A percentile compares a stretch with the other conserved stretches of the same genome.
These are phyloP conservation scores for Eucalyptus tenuipes DNA, from an alignment of 345 rosid species.

Conservation along the genomic window DNA sequence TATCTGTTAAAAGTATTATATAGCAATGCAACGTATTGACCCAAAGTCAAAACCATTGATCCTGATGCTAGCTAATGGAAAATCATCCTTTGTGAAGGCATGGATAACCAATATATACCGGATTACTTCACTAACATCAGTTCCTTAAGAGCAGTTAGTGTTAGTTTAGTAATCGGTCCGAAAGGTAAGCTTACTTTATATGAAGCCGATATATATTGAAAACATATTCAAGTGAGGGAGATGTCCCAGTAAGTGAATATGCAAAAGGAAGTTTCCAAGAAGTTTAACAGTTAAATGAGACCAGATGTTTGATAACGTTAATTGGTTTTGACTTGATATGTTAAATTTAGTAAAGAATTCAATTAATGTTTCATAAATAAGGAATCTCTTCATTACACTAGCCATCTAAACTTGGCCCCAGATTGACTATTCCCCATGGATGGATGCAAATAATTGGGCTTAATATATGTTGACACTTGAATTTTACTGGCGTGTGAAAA, in stretches of 20 bases:
- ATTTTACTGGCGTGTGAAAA: not conserved
- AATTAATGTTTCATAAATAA: not conserved
- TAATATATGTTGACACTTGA: not conserved
- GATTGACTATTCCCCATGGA: not conserved
- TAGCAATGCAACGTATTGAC: not conserved
- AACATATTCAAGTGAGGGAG: not conserved
- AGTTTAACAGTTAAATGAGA: not conserved
- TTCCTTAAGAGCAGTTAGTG: not conserved
- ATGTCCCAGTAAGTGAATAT: not conserved
- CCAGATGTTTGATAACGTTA: not conserved
- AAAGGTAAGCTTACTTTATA: not conserved
- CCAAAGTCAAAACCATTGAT: not conserved
- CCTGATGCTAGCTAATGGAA: not conserved
- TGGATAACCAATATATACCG: not conserved
- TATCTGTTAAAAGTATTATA: not conserved
- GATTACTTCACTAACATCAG: not conserved
- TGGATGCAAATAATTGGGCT: not conserved
- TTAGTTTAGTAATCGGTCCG: not conserved
- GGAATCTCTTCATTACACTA: not conserved
- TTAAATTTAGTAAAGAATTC: not conserved
- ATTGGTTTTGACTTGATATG: not conserved
- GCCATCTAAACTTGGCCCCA: not conserved
- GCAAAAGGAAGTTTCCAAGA: not conserved
- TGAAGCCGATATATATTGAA: not conserved
- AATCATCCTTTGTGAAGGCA: not conserved